A percentile compares a stretch with the other conserved stretches of the same genome.
phyloP scores from a whole-genome alignment of 176 grass and related monocot genomes.

The Oryza punctata region DNA sequence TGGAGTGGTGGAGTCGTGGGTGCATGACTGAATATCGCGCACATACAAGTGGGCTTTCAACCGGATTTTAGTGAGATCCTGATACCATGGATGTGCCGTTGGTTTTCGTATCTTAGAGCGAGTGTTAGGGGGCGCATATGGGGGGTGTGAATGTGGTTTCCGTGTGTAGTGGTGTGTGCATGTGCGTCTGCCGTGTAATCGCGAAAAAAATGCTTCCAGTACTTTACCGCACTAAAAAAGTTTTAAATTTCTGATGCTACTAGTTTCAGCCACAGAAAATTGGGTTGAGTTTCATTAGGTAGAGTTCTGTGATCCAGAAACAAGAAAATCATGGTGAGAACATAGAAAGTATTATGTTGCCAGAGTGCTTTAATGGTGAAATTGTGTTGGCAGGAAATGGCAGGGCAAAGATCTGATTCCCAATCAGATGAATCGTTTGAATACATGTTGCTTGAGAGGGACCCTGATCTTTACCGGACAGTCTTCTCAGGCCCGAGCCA shows the following conservation, averaged over 20 bases:
- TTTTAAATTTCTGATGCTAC: neutral
- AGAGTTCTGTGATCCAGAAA: neutral
- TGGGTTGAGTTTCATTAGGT: neutral
- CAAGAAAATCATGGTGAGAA: neutral
- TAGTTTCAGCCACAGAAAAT: neutral
- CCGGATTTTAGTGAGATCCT: no score
- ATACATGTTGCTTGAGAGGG: constrained; percentile 89
- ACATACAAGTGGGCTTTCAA: no score
- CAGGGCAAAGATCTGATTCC: constrained; percentile 46
- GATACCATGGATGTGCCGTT: no score
- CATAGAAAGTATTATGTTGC: neutral
- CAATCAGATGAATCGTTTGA: constrained; percentile 66
- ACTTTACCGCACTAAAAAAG: neutral
- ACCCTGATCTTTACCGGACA: constrained; percentile 65
- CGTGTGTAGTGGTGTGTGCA: no score
- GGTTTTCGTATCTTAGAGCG: no score
- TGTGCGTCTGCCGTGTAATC: no score
- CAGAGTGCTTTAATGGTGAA: neutral
- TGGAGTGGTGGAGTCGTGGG: no score
- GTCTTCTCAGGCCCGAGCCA: constrained; percentile 69
- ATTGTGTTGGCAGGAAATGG: constrained; percentile 49
- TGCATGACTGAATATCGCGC: no score
- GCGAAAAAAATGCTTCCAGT: neutral
- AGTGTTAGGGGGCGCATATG: no score
- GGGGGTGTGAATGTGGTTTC: no score